phyloP scores from a whole-genome alignment of 2,329 filamentous ascomycete species.

The Pseudogymnoascus sp. region DNA sequence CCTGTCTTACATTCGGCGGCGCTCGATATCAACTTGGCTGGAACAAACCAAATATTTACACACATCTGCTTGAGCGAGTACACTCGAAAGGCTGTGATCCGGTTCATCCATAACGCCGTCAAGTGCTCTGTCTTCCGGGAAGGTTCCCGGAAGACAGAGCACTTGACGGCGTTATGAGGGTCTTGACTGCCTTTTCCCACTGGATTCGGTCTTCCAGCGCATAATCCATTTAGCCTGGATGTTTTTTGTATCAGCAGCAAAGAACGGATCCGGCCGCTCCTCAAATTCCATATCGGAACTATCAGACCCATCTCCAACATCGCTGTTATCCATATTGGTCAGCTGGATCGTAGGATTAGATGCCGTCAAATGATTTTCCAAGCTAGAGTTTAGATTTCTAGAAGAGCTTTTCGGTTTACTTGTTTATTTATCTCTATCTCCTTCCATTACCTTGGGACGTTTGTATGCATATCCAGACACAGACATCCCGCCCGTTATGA shows the following conservation, averaged over 20 bases:
- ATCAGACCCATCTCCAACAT: slow-evolving; percentile 1
- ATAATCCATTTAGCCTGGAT: background rate
- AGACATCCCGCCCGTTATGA: background rate
- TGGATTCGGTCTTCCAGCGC: background rate
- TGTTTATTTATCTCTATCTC: background rate
- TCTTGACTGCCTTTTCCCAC: background rate
- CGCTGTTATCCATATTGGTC: background rate
- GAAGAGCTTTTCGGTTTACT: background rate
- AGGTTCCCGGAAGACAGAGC: too few species aligned
- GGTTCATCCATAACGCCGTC: background rate
- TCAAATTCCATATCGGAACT: slow-evolving; percentile 1
- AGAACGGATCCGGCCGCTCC: background rate
- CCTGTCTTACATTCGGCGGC: too few species aligned
- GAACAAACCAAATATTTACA: too few species aligned
- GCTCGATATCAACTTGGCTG: too few species aligned
- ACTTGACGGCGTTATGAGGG: too few species aligned
- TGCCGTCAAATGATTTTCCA: background rate
- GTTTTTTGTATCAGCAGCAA: background rate
- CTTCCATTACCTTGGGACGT: too few species aligned
- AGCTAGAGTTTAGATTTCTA: background rate
- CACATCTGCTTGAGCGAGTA: too few species aligned
- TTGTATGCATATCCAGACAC: background rate
- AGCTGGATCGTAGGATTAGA: background rate
- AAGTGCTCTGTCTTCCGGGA: background rate
- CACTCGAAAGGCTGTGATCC: too few species aligned